Evolutionary conservation across 2,329 filamentous ascomycete species (phyloP), one percentile per base, ranked within the genome.

Genomic region (Neofusicoccum ribis): DNA sequence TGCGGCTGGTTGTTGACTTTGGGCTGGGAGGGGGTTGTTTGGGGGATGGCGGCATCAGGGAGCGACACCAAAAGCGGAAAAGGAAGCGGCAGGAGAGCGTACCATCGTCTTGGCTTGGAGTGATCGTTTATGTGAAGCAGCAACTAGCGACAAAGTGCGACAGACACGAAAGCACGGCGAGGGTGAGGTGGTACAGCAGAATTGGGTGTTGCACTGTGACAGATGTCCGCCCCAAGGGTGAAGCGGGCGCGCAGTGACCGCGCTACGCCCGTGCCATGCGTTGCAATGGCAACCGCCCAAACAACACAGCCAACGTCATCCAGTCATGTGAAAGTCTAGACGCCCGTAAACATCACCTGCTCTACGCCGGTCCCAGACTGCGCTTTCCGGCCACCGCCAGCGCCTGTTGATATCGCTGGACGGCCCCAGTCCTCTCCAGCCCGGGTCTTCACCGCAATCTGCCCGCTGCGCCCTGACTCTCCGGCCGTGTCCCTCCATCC

Each of bases 31-130:
- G 56, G 41, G 43, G 44, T 49, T 39, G 59, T 51, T 62, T 62
- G 59, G 59, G 59, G 59, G 59, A 62, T 62, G 59, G 59, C 59
- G 59, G 12, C 44, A 37, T 50, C 47, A 51, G 59, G 44, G 59
- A 50, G 59, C 44, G 12, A 41, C 44, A 15, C 44, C 59, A 5
- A 50, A 50, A 43, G 27, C 4, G 59, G 59, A 62, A 62, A 50
- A 20, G 44, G 59, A 39, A 50, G 59, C 59, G 46, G 46, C 15
- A 4, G 9, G 34, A 31, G 34, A 12, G 34, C 59, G 59, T 51
- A 62, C 59, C 59, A 62, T 62, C 15, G 31, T 62, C 47, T 62
- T 47, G 56, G 56, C 56, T 59, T 34, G 34, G 15, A 17, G 56
- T 37, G 27, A 36, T 36, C 11, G 27, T 15, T 7, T 34, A 46